Evolutionary conservation across 805 yeast genomes (phyloP).

Genomic region (Zygosaccharomyces siamensis): DNA sequence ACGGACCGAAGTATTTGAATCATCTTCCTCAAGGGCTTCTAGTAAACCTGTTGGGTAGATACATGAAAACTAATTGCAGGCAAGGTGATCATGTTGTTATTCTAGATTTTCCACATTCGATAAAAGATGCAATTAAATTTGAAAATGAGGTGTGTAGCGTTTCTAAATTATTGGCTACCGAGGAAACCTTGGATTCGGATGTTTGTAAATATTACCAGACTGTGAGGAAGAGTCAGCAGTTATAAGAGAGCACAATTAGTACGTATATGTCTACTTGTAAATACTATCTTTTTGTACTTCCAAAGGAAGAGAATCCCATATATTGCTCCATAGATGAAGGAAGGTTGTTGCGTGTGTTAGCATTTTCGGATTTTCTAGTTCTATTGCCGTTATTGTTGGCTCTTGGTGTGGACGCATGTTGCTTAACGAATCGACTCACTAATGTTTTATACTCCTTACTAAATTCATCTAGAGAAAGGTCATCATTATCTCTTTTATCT

Average conservation of each 20-base stretch:
- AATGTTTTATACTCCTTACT: slow-evolving; percentile 37
- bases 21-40: slow-evolving; percentile 36
- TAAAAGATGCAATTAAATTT: slow-evolving; percentile 65
- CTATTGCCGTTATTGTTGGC: slow-evolving; percentile 36
- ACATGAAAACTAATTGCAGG: slow-evolving; percentile 28
- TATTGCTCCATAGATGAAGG: slow-evolving; percentile 13
- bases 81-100: slow-evolving; percentile 45
- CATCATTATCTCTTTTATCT: slow-evolving; percentile 35
- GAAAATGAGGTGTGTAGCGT: slow-evolving; percentile 62
- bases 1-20: slow-evolving; percentile 28
- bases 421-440: slow-evolving; percentile 31
- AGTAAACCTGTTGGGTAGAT: slow-evolving; percentile 32
- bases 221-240: slow-evolving; percentile 47
- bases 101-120: slow-evolving; percentile 54
- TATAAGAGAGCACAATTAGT: slow-evolving; percentile 6
- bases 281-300: slow-evolving; percentile 40
- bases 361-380: slow-evolving; percentile 1
- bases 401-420: slow-evolving; percentile 38
- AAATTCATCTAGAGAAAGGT: slow-evolving; percentile 48
- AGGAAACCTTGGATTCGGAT: slow-evolving; percentile 36
- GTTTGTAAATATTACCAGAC: slow-evolving; percentile 61
- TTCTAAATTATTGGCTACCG: slow-evolving; percentile 35
- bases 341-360: slow-evolving; percentile 2
- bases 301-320: slow-evolving; percentile 63
- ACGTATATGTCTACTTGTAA: slow-evolving; percentile 4